These are phyloP conservation scores for Aspergillus udagawae DNA, from an alignment of 2,329 filamentous ascomycete species.

Conservation along the genomic window DNA sequence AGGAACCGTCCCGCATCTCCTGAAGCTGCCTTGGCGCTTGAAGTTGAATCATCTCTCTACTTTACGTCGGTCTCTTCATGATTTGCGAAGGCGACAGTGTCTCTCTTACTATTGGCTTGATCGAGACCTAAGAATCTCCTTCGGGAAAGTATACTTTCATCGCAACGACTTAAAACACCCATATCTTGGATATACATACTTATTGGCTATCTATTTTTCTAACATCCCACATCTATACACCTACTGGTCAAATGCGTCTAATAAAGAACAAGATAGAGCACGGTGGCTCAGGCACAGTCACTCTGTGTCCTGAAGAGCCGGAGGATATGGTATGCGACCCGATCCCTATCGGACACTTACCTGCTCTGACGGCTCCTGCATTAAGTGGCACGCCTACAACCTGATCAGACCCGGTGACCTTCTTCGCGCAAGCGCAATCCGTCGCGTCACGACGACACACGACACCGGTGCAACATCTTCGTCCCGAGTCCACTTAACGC, in stretches of 20 bases:
- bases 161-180: neutral
- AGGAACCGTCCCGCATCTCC: conserved; percentile 15
- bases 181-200: neutral
- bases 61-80: neutral
- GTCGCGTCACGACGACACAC: conserved; percentile 59
- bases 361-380: conserved; percentile 4
- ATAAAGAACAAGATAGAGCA: conserved; percentile 65
- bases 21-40: conserved; percentile 3
- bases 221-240: neutral
- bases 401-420: conserved; percentile 63
- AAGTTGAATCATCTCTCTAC: neutral
- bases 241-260: conserved; percentile 53
- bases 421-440: conserved; percentile 62
- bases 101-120: neutral
- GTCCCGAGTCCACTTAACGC: conserved; percentile 60
- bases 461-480: conserved; percentile 60
- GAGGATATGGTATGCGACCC: conserved; percentile 63
- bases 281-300: conserved; percentile 62
- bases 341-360: neutral
- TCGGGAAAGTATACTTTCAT: neutral
- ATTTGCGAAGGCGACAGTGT: neutral
- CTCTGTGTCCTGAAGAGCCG: conserved; percentile 66
- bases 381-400: conserved; percentile 70
- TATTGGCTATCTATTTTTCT: neutral
- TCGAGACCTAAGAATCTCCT: neutral